Base-by-base conservation (phyloP, 2,329 filamentous ascomycete genomes). In the Arthrinium phaeospermum region DNA sequence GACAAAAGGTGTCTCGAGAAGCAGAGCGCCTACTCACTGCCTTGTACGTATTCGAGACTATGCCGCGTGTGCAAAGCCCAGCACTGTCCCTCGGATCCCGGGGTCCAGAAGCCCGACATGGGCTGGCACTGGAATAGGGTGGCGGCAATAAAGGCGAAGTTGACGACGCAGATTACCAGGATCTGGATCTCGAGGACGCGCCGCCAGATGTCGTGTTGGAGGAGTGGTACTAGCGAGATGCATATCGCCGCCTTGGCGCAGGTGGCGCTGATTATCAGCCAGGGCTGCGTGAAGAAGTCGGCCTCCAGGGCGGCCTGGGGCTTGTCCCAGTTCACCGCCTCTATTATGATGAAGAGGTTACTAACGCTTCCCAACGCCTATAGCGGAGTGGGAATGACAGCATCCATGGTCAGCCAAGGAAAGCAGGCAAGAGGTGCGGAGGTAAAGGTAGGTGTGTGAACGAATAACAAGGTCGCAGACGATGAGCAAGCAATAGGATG, bases 211-310 rank as follows among this genome's bases (percentile, higher is more conserved):
- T 68, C 45, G 8, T n/a, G 19, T 4, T 27, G 41, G 49, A 81
- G 67, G 45, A 81, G 77, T 10, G 37, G 49, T n/a, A 70, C 37
- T 67, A 83, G 79, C 71, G 80, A 80, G 24, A 84, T 77, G 69
- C 80, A 83, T 53, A 83, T 81, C 45, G 82, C 81, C 34, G 82
- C 80, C 74, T 82, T 81, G 77, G 78, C 79, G 64, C 82, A 75
- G 0, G 82, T 80, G 10, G 79, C 78, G 68, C 77, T 78, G 76
- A 82, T 78, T 70, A 81, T 78, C 46, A 82, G 77, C 81, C 81
- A 83, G 3, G 82, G 81, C 74, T 81, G 80, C 7, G 80, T 79
- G 0, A 83, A 75, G 69, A 80, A 79, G 72, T 81, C 77, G 74
- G 80, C 82, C 69, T 81, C 75, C 24, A 83, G 71, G 27, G 81